Conservation (phyloP, 192 early-diverging fungal species). For the Coemansia aciculifera region DNA sequence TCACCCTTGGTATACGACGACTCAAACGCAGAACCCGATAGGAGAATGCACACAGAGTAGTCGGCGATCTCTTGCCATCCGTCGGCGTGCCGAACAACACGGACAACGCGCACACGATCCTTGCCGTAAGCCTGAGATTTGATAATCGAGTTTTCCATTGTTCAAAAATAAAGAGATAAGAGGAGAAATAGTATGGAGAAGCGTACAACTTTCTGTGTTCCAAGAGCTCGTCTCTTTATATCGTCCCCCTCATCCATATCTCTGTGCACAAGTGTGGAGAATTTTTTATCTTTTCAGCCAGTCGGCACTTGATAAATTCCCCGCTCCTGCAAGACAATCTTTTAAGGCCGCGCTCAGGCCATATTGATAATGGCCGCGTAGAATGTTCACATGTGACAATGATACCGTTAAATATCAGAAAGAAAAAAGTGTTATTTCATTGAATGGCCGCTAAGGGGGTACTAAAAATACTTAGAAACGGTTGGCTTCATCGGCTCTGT, state of each 20-base stretch:
- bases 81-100: constrained; percentile 63
- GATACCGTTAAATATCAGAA: neutral
- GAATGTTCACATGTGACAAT: neutral
- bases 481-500: neutral
- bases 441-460: neutral
- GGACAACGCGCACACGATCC: constrained; percentile 70
- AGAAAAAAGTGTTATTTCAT: neutral
- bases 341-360: constrained; percentile 8
- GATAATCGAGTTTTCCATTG: constrained; percentile 55
- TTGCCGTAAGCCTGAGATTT: constrained; percentile 73
- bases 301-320: constrained; percentile 8
- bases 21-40: constrained; percentile 61
- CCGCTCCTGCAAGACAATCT: constrained; percentile 4
- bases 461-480: neutral
- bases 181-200: neutral
- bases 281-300: neutral
- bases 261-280: neutral
- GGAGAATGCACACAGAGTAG: constrained; percentile 62
- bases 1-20: constrained; percentile 75
- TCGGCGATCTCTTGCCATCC: constrained; percentile 69
- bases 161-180: neutral
- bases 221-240: neutral
- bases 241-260: neutral
- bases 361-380: neutral
- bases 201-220: neutral